Conservation (phyloP, 2,329 filamentous ascomycete species). For the Venturia oleaginea region DNA sequence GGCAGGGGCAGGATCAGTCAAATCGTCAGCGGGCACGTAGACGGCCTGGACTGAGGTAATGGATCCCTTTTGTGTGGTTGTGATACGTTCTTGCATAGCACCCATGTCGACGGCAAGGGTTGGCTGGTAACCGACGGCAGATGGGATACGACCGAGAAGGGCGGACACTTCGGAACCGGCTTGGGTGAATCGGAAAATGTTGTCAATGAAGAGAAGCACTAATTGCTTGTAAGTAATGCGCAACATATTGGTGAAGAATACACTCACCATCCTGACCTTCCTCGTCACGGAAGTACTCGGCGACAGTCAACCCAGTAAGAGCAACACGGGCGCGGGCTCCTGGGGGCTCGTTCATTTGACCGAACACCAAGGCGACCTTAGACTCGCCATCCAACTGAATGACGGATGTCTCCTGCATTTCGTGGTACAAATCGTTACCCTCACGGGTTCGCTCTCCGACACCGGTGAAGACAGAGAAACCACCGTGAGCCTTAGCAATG, state of each 20-base stretch:
- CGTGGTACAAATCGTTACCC: conserved; percentile 99
- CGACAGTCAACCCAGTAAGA: conserved; percentile 73
- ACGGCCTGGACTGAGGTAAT: conserved; percentile 99
- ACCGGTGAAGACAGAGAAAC: conserved; percentile 99
- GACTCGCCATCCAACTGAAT: conserved; percentile 99
- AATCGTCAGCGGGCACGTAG: conserved; percentile 99
- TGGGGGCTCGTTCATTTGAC: conserved; percentile 99
- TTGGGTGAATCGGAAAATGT: conserved; percentile 99
- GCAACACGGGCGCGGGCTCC: conserved; percentile 99
- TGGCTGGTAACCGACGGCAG: conserved; percentile 99
- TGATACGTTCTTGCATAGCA: conserved; percentile 99
- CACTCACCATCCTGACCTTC: conserved; percentile 77
- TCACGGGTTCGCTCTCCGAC: conserved; percentile 99
- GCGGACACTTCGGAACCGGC: conserved; percentile 99
- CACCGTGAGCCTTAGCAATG: conserved; percentile 99
- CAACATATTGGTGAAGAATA: conserved; percentile 14
- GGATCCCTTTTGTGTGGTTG: conserved; percentile 98
- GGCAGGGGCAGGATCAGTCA: conserved; percentile 98
- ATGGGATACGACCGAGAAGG: conserved; percentile 97
- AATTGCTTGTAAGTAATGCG: conserved; percentile 25
- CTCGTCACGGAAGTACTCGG: conserved; percentile 74
- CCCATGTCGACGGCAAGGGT: conserved; percentile 98
- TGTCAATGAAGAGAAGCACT: conserved; percentile 99
- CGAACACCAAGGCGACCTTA: conserved; percentile 98
- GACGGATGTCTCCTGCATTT: conserved; percentile 99